Base-by-base conservation (phyloP, 1,139 yeast genomes). In the Geotrichum aggregatum region DNA sequence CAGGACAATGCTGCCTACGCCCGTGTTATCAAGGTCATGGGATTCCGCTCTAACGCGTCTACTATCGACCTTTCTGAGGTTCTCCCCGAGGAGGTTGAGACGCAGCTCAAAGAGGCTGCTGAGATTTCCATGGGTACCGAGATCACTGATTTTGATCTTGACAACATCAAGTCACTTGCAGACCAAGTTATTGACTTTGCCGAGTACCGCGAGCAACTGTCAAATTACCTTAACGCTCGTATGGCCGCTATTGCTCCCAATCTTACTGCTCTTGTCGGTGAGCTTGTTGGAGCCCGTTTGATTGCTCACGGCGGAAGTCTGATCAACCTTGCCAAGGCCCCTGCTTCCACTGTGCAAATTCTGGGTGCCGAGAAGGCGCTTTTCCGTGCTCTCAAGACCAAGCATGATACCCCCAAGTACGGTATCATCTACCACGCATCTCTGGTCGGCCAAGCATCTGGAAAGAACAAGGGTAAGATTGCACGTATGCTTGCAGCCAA, bases 61-160 rank as follows among this genome's bases (percentile, higher is more conserved):
- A 92, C 84, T 61, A 84, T 94, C 54, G 98, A 92, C 69, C 80
- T 92, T 71, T 84, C 95, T 58, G 92, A 84, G 69, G 82, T 92
- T 56, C 78, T 92, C 66, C 98, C 98, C 50, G 97, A 91, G 75
- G 69, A 66, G 52, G 56, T 65, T 34, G 69, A 82, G 80, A 64
- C 86, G 77, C 61, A 65, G 50, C 61, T 66, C 45, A 88, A 87
- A 47, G 95, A 83, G 62, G 89, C 87, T 59, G 92, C 95, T 61
- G 87, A 89, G 76, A 87, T 92, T 66, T 91, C 98, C 47, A 92
- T 94, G 99, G 98, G 99, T 71, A 96, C 94, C 72, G 99, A 92
- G 73, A 83, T 92, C 63, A 85, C 96, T 58, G 96, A 87, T 66
- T 81, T 84, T 67, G 98, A 92, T 73, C 85, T 94, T 82, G 83